These are phyloP conservation scores for Tilletia indica DNA, from an alignment of 1,284 basidiomycete genomes.

Conservation along the genomic window DNA sequence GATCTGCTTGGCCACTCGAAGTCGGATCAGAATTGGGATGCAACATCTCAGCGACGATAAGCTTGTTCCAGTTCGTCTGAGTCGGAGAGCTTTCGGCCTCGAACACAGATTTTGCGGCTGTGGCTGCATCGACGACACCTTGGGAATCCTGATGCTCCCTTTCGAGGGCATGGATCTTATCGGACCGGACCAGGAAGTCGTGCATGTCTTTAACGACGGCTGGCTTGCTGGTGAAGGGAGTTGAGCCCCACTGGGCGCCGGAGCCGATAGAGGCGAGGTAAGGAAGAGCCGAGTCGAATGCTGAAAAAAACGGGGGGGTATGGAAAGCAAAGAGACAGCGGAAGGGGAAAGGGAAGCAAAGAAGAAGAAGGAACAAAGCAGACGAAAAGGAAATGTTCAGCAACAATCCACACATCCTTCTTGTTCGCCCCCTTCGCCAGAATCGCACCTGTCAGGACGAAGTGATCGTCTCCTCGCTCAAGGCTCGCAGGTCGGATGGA, in stretches of 20 bases:
- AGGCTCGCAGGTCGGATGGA: not conserved
- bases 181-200: slow-evolving; percentile 3
- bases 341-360: not conserved
- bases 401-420: not conserved
- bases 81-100: not conserved
- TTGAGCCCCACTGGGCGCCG: slow-evolving; percentile 34
- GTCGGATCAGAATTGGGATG: not conserved
- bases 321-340: not conserved
- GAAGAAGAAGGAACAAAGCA: not conserved
- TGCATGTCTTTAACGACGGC: slow-evolving; percentile 2
- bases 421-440: not conserved
- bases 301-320: not conserved
- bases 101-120: too few species aligned
- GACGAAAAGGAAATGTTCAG: too few species aligned
- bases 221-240: slow-evolving; percentile 27
- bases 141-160: not conserved
- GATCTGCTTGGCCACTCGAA: not conserved
- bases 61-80: not conserved
- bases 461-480: not conserved
- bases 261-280: slow-evolving; percentile 38
- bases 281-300: slow-evolving; percentile 36
- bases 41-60: not conserved
- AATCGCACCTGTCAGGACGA: slow-evolving; percentile 4
- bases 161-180: not conserved
- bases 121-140: not conserved